phyloP scores from a whole-genome alignment of 495 filamentous ascomycete species.

The Aspergillus cristatus region DNA sequence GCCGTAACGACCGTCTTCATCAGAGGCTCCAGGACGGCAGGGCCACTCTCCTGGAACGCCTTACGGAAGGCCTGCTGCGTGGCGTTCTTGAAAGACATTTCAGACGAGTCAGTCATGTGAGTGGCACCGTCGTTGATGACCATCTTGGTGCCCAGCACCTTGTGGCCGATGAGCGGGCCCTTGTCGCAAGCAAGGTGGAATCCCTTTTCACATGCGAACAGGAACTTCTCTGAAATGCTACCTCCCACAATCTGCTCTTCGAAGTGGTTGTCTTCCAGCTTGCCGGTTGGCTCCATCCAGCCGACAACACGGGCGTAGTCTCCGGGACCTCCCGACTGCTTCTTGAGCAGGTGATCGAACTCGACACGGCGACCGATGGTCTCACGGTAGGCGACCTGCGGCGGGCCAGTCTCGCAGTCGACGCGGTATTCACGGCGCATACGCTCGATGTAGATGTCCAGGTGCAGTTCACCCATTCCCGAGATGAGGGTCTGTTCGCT shows the following conservation, averaged over 20 bases:
- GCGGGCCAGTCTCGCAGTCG: constrained; percentile 89
- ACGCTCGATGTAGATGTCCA: constrained; percentile 96
- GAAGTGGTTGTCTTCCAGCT: constrained; percentile 70
- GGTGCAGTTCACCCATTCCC: constrained; percentile 96
- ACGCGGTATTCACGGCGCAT: constrained; percentile 97
- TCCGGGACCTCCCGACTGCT: constrained; percentile 92
- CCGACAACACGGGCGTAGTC: constrained; percentile 93
- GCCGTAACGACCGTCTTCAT: constrained; percentile 98
- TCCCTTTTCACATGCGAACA: constrained; percentile 93
- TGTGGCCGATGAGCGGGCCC: constrained; percentile 89
- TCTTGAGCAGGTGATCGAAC: constrained; percentile 92
- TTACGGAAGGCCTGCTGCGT: constrained; percentile 97
- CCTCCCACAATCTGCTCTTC: constrained; percentile 82
- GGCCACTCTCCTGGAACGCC: constrained; percentile 70
- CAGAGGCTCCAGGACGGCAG: constrained; percentile 81
- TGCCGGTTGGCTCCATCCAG: constrained; percentile 77
- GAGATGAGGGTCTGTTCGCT: constrained; percentile 93
- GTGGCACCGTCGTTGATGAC: constrained; percentile 94
- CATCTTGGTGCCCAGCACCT: constrained; percentile 83
- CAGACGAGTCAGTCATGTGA: constrained; percentile 95
- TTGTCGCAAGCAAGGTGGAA: constrained; percentile 78
- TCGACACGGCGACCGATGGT: constrained; percentile 67
- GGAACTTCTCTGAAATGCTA: constrained; percentile 89
- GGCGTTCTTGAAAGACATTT: constrained; percentile 96
- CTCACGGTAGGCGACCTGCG: constrained; percentile 96